Evolutionary conservation across 2,329 filamentous ascomycete genomes (phyloP), one percentile per base, ranked within the genome.

Genomic region (Ophiostoma ips): DNA sequence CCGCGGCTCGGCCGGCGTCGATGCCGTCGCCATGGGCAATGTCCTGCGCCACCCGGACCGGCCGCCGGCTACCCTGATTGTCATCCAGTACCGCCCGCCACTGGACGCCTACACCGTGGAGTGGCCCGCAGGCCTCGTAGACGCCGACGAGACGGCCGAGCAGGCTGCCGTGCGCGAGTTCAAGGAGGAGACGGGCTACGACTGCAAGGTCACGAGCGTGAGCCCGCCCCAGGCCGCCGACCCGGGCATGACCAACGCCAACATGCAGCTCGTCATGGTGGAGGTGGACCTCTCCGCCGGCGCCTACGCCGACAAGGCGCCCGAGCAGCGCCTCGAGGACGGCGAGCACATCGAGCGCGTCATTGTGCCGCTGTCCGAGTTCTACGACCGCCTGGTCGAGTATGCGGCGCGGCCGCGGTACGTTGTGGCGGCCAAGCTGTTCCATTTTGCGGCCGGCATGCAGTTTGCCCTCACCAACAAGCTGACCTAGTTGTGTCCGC

Each of bases 11-110:
- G 64, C 67, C 3, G 71, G 70, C 52, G 73, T 81, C 51, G 78
- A 82, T 55, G 77, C 75, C 41, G 77, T 82, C 5, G 76, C 77
- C 46, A 78, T 82, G 54, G 72, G 77, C 49, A 79, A 78, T 48
- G 70, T 82, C 53, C 66, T 82, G 3, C 62, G 72, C 41, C 69
- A 70, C 50, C 63, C 68, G 3, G 60, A 61, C n/a, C 65, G 64
- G 50, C 60, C 63, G 37, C 66, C 69, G 1, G 64, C 71, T n/a
- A 68, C 72, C 5, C 44, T 58, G 28, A 19, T 58, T 11, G 56
- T 58, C 8, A 54, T 58, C 47, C 56, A 58, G 53, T 58, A 57
- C 55, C 56, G 56, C 19, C 56, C 56, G 45, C 56, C 73, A 0
- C 62, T 76, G 11, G 69, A 72, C 56, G 66, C 70, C 3, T 68